phyloP scores from a whole-genome alignment of 768 basidiomycete species.

The Tubosaeta sp. region DNA sequence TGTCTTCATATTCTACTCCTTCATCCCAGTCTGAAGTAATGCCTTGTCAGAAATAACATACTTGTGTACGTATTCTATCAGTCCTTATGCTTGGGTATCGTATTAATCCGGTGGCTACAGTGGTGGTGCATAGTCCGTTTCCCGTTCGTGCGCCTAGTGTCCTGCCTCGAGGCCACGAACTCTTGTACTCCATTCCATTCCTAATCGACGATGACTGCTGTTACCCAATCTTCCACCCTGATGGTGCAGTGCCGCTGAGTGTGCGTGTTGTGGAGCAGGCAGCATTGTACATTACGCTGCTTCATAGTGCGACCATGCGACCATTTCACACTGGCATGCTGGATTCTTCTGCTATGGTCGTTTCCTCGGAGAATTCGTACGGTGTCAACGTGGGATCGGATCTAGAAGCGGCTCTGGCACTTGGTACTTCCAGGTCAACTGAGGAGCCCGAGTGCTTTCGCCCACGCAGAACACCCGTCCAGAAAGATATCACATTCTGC shows the following conservation, averaged over 20 bases:
- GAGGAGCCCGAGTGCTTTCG: conserved; percentile 9
- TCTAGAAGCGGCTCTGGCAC: conserved; percentile 19
- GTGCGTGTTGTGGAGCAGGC: neutral
- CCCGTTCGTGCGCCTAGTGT: conserved; percentile 6
- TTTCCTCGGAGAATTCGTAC: conserved; percentile 1
- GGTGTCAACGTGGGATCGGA: conserved; percentile 8
- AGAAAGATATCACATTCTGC: conserved; percentile 39
- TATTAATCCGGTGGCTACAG: conserved; percentile 39
- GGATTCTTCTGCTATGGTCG: neutral
- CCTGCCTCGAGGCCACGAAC: conserved; percentile 12
- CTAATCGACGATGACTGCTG: conserved; percentile 9
- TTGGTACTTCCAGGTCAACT: conserved; percentile 17
- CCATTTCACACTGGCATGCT: conserved; percentile 5
- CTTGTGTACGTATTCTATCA: conserved; percentile 71
- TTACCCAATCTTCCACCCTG: neutral
- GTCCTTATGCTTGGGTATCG: neutral
- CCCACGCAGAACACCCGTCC: conserved; percentile 17
- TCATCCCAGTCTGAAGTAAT: conserved; percentile 11
- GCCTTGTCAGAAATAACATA: conserved; percentile 79
- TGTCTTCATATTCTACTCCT: conserved; percentile 16
- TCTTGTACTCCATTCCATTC: conserved; percentile 17
- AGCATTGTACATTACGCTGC: conserved; percentile 5
- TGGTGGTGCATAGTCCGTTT: conserved; percentile 63
- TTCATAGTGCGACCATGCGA: neutral
- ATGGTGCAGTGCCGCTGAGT: neutral